Conservation (phyloP, 768 basidiomycete species). For the Amyloporia xantha region DNA sequence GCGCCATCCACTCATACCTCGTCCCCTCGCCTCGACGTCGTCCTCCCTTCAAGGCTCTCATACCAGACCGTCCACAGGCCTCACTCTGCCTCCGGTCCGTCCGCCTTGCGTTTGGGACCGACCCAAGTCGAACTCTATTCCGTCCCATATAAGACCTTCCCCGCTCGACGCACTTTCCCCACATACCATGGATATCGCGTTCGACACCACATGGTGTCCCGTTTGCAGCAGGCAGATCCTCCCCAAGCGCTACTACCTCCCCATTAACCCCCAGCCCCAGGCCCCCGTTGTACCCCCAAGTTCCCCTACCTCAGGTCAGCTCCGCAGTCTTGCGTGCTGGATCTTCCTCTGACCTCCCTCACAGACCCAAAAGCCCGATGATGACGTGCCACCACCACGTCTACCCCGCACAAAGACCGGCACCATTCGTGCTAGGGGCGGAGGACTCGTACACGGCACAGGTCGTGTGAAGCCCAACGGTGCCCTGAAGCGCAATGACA, state of each 20-base stretch:
- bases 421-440: constrained; percentile 31
- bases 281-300: constrained; percentile 33
- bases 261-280: constrained; percentile 28
- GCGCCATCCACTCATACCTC: not conserved
- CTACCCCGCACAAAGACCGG: constrained; percentile 28
- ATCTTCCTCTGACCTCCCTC: constrained; percentile 10
- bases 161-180: constrained; percentile 14
- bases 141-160: not conserved
- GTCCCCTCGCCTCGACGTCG: not conserved
- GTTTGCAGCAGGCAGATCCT: constrained; percentile 71
- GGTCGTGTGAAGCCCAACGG: constrained; percentile 56
- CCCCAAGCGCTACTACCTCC: constrained; percentile 64
- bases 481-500: constrained; percentile 38
- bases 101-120: not conserved
- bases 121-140: not conserved
- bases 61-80: not conserved
- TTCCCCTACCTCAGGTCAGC: constrained; percentile 37
- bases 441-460: constrained; percentile 60
- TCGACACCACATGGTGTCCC: constrained; percentile 78
- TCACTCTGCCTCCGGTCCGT: not conserved
- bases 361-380: constrained; percentile 23
- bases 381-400: constrained; percentile 20
- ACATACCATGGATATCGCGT: constrained; percentile 21
- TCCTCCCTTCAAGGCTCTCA: not conserved
- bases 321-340: constrained; percentile 2